These are phyloP conservation scores for Chalciporus piperatoides DNA, from an alignment of 1,284 basidiomycete species.

Conservation along the genomic window DNA sequence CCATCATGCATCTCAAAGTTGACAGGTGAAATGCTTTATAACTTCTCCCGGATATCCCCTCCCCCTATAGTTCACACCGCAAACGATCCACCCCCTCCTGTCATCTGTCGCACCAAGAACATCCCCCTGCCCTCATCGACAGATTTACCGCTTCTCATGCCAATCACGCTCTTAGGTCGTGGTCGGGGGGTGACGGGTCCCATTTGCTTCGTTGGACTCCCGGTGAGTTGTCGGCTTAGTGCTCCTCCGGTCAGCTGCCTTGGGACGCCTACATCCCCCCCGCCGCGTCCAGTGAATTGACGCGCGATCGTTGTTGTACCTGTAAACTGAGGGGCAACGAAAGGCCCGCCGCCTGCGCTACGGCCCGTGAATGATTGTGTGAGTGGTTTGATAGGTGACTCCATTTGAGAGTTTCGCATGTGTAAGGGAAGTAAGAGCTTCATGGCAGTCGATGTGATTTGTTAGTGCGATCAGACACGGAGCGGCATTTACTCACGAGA, in stretches of 20 bases:
- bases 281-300: conserved; percentile 65
- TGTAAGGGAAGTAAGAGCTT: conserved; percentile 57
- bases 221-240: conserved; percentile 48
- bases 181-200: conserved; percentile 36
- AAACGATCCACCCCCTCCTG: conserved; percentile 44
- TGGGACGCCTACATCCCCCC: conserved; percentile 44
- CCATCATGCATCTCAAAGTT: conserved; percentile 3
- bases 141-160: conserved; percentile 53
- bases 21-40: background rate
- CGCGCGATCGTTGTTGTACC: conserved; percentile 69
- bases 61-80: conserved; percentile 19
- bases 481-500: conserved; percentile 46
- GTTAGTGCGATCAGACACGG: conserved; percentile 3
- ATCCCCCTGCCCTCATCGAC: conserved; percentile 61
- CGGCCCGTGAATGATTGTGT: conserved; percentile 46
- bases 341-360: conserved; percentile 31
- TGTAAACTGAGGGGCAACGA: conserved; percentile 52
- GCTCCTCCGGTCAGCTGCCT: conserved; percentile 66
- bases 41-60: background rate
- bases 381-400: conserved; percentile 45
- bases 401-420: conserved; percentile 41
- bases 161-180: conserved; percentile 62
- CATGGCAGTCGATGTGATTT: conserved; percentile 12
- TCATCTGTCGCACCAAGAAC: conserved; percentile 68
- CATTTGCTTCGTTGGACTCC: conserved; percentile 58